Conservation (phyloP, 2,329 filamentous ascomycete species). For the Epichloe uncinata region DNA sequence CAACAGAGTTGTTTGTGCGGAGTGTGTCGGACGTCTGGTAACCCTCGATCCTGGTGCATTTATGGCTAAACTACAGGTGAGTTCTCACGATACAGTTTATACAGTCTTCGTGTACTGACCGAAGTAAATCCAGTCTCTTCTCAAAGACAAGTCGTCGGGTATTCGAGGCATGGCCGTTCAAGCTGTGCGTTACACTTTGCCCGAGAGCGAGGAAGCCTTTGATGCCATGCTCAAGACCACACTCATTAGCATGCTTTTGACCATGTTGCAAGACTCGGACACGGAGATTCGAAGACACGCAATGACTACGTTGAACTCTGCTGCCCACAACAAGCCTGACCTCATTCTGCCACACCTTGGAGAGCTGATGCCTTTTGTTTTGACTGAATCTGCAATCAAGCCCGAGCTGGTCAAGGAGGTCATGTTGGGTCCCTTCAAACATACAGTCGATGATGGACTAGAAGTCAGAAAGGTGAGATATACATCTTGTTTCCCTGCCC, state of each 20-base stretch:
- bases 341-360: conserved; percentile 72
- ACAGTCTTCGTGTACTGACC: not conserved
- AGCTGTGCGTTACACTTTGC: conserved; percentile 83
- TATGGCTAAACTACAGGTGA: conserved; percentile 71
- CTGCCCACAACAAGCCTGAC: conserved; percentile 86
- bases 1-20: conserved; percentile 86
- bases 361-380: conserved; percentile 69
- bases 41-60: conserved; percentile 79
- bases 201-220: conserved; percentile 75
- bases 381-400: conserved; percentile 78
- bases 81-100: conserved; percentile 9
- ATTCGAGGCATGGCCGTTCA: conserved; percentile 85
- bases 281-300: conserved; percentile 86
- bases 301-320: conserved; percentile 86
- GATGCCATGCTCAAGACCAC: conserved; percentile 65
- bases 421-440: conserved; percentile 95
- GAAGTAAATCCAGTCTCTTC: conserved; percentile 30
- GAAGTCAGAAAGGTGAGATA: conserved; percentile 73
- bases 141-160: conserved; percentile 36
- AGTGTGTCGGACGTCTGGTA: conserved; percentile 82
- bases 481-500: not conserved
- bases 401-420: conserved; percentile 84
- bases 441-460: conserved; percentile 87
- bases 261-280: conserved; percentile 72
- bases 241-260: conserved; percentile 75